Base-by-base conservation (phyloP, 306 rosid genomes). In the Hippophae gyantsensis region DNA sequence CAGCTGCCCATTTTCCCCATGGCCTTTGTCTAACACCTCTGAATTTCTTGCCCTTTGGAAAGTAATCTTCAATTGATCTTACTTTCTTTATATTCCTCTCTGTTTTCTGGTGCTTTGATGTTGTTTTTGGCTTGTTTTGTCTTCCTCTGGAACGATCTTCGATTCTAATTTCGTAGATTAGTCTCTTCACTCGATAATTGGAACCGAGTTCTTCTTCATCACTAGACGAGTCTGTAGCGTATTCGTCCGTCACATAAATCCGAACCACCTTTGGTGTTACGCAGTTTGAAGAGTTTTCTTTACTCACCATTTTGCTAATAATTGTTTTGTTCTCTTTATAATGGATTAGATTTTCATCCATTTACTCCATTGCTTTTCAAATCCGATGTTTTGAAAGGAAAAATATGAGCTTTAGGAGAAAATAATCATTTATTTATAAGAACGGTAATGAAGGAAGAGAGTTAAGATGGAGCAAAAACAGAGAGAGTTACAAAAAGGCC, bases 1-100 rank as follows among this genome's bases (percentile, higher is more conserved):
- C 92, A 0, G 87, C 87, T 0, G 79, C 92, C 81, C 81, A 84
- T 61, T 72, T 55, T 0, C 85, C 87, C 87, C 87, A 76, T 1
- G 67, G 79, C 44, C 90, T 63, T 43, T 47, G 78, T 2, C 87
- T 58, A 50, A 81, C 85, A 3, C 92, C 87, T 1, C 85, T 62
- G 40, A 48, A 79, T 48, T 61, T 79, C 71, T n/a, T 75, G 0
- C 10, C 69, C 7, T 23, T 42, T 3, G 74, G 46, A 41, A 46
- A 52, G 38, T 43, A 54, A 44, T 47, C 32, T 61, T 32, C 53
- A 25, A 48, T 25, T 5, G 60, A 32, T 32, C 38, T 32, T 4
- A 32, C 38, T 32, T 32, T 46, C 14, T 27, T 3, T 11, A 8
- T 38, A n/a, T 5, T 64, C 10, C 49, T 23, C 13, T 60, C 52